phyloP scores from a whole-genome alignment of 179 eudicot species.

The Silene noctiflora region DNA sequence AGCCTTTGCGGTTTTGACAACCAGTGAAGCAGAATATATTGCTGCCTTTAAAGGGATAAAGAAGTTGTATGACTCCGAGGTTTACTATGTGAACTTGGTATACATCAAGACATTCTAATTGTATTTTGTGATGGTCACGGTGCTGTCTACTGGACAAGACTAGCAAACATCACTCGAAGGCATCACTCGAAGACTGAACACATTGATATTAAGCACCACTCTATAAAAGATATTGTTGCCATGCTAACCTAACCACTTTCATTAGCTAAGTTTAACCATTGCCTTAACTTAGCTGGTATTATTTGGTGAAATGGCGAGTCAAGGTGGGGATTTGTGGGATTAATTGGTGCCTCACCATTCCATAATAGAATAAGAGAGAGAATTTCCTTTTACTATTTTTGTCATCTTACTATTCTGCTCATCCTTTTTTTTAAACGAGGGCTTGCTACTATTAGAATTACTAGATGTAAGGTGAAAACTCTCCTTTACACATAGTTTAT shows the following conservation, averaged over 20 bases:
- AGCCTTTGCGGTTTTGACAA: not conserved
- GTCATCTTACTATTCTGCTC: not conserved
- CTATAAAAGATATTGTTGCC: not conserved
- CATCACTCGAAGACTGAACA: no score
- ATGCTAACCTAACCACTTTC: not conserved
- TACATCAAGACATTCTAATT: no score
- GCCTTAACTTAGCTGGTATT: not conserved
- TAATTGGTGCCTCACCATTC: constrained; percentile 5
- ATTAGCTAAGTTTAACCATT: not conserved
- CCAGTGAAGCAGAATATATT: not conserved
- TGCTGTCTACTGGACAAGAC: no score
- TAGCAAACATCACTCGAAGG: no score
- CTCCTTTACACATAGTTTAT: not conserved
- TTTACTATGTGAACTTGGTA: no score
- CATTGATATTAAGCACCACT: no score
- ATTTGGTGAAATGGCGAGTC: not conserved
- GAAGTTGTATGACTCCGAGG: not conserved
- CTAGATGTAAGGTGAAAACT: not conserved
- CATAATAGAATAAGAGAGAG: not conserved
- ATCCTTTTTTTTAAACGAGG: not conserved
- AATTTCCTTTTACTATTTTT: not conserved
- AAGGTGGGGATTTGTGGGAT: not conserved
- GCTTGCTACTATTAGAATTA: no score
- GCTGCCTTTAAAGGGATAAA: not conserved
- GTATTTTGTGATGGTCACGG: no score